Base-by-base conservation (phyloP, 345 rosid species). In the Dipteronia dyeriana region DNA sequence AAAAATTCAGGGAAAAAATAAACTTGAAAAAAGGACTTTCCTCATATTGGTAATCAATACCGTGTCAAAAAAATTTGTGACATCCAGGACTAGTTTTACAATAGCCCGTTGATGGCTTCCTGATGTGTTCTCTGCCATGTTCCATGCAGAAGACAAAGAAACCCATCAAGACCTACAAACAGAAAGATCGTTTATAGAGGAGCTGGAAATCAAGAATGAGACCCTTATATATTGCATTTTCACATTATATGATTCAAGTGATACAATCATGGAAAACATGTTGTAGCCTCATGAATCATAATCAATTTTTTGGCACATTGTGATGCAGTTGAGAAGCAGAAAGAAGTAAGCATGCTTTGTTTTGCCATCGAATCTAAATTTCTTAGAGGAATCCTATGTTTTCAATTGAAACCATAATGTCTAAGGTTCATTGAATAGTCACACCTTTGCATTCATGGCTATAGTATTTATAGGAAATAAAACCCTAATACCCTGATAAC, bases 21-120 rank as follows among this genome's bases (percentile, higher is more conserved):
- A 26, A 31, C 41, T 7, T 26, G 61, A 51, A 22, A 75, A 47
- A 64, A 47, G n/a, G 64, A 34, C 49, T 29, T 74, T 51, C 29
- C 60, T 62, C 49, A 20, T 63, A 69, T 12, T 63, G 5, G 17
- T 62, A 56, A 74, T 45, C 31, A 63, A 25, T 25, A 17, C 45
- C 69, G 12, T 29, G 69, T 51, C 25, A 6, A 39, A 16, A 16
- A 16, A 34, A 34, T 34, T 11, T 43, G 68, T 43, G 59, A 73
- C 57, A 10, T 17, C 6, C 34, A 23, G 65, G n/a, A 61, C 49
- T 29, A 69, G 53, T 63, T 64, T 75, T 75, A 31, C 77, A 19
- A 68, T 29, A 49, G 49, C 62, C 49, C 56, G 23, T 31, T 47
- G 22, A 57, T 38, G 47, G 7, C 43, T 43, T 73, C n/a, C 29